These are phyloP conservation scores for Lactifluus subvellereus DNA, from an alignment of 768 basidiomycete genomes.

Conservation along the genomic window DNA sequence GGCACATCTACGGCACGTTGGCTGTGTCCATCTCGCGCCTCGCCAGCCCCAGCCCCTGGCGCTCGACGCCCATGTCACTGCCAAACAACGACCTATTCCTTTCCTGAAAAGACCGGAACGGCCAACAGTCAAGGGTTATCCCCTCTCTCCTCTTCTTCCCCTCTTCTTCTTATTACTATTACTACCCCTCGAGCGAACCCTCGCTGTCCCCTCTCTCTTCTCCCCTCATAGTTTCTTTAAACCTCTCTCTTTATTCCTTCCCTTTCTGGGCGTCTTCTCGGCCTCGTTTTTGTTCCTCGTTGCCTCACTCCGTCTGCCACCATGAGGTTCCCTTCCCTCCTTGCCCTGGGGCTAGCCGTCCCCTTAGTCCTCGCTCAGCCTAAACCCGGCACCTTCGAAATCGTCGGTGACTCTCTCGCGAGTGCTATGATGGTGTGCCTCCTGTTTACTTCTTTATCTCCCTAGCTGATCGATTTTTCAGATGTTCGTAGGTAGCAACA, in stretches of 20 bases:
- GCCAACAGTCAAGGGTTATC: neutral
- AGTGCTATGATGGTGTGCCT: conserved; percentile 12
- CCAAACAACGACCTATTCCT: neutral
- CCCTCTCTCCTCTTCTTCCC: neutral
- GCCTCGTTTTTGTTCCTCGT: no score
- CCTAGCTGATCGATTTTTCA: neutral
- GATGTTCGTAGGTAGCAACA: conserved; percentile 2
- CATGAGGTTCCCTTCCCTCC: neutral
- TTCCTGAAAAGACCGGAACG: neutral
- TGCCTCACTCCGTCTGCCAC: neutral
- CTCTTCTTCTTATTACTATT: neutral
- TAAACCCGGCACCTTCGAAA: neutral
- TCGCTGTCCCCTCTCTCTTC: neutral
- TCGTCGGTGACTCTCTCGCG: neutral
- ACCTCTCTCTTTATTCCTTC: neutral
- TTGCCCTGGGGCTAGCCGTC: neutral
- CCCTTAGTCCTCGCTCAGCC: neutral
- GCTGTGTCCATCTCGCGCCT: neutral
- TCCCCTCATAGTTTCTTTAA: no score
- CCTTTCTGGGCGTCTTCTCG: neutral
- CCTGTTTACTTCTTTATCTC: no score
- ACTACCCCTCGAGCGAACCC: neutral
- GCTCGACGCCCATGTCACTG: conserved; percentile 3
- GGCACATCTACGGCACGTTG: neutral
- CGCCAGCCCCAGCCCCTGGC: conserved; percentile 2